phyloP scores from a whole-genome alignment of 768 basidiomycete genomes.

The Kondoa subrosea region DNA sequence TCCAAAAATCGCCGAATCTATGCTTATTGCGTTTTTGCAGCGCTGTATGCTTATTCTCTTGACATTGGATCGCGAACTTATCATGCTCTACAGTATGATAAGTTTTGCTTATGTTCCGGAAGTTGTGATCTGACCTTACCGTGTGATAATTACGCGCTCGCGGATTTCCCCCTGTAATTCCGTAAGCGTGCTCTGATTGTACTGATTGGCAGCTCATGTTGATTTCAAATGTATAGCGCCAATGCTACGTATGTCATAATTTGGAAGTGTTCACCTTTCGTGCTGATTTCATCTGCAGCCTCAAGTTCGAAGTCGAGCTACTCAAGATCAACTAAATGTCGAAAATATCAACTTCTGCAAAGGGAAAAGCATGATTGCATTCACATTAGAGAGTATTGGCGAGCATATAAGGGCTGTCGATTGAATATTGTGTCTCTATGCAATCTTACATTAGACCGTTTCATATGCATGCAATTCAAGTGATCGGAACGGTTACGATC shows the following conservation, averaged over 20 bases:
- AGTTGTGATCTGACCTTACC: background rate
- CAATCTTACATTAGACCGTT: too few species aligned
- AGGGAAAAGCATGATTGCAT: too few species aligned
- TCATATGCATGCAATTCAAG: too few species aligned
- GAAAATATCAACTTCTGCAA: too few species aligned
- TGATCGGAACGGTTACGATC: too few species aligned
- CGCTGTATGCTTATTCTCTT: background rate
- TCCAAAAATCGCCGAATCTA: conserved; percentile 33
- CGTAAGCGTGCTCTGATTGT: conserved; percentile 1
- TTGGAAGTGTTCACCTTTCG: conserved; percentile 31
- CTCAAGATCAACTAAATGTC: conserved; percentile 44
- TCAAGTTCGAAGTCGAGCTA: conserved; percentile 60
- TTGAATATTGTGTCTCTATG: too few species aligned
- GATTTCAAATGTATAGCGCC: background rate
- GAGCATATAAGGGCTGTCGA: too few species aligned
- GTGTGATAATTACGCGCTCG: conserved; percentile 52
- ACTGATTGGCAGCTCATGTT: background rate
- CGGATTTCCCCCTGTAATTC: conserved; percentile 61
- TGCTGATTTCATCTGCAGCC: conserved; percentile 51
- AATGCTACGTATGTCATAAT: background rate
- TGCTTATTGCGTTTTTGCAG: background rate
- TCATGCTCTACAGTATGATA: background rate
- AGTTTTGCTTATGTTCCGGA: background rate
- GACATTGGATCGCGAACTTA: conserved; percentile 13
- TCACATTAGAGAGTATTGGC: too few species aligned